A percentile compares a stretch with the other conserved stretches of the same genome.
phyloP scores from a whole-genome alignment of 352 stramenopile genomes.

The Paralagenidium karlingii region DNA sequence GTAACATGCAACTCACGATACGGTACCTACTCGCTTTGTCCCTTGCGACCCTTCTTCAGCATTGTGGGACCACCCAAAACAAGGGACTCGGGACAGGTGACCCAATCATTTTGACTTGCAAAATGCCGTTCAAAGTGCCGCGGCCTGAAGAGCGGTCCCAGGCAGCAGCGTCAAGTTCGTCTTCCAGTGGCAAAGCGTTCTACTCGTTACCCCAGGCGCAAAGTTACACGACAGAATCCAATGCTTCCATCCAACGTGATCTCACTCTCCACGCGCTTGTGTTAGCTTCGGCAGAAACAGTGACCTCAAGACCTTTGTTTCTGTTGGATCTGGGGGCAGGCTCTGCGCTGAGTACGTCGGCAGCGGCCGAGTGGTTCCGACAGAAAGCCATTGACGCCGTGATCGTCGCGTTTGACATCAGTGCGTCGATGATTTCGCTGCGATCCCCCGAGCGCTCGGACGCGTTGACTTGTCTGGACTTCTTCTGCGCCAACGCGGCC shows the following conservation, averaged over 20 bases:
- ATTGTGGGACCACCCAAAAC: no score
- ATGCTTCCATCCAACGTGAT: conserved; percentile 53
- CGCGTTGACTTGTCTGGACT: conserved; percentile 5
- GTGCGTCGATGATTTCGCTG: conserved; percentile 55
- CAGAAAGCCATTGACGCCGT: conserved; percentile 16
- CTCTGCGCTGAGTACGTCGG: conserved; percentile 49
- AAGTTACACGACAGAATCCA: conserved; percentile 58
- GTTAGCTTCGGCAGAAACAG: conserved; percentile 14
- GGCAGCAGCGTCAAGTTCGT: conserved; percentile 18
- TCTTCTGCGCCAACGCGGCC: conserved; percentile 55
- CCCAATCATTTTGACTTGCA: no score
- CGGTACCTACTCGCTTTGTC: no score
- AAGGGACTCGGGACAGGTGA: no score
- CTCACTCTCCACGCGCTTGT: conserved; percentile 52
- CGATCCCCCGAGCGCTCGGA: neutral
- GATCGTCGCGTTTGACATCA: conserved; percentile 64
- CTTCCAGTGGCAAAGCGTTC: conserved; percentile 31
- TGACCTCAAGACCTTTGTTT: conserved; percentile 10
- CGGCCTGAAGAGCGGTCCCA: conserved; percentile 29
- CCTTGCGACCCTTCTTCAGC: no score
- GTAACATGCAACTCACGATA: no score
- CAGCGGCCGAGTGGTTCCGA: conserved; percentile 33
- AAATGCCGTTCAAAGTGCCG: conserved; percentile 40
- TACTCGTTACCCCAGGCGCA: conserved; percentile 45
- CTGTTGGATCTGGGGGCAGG: conserved; percentile 59